A percentile compares a stretch with the other conserved stretches of the same genome.
Evolutionary conservation across 306 rosid species (phyloP).

Genomic region (Prosopis cineraria): DNA sequence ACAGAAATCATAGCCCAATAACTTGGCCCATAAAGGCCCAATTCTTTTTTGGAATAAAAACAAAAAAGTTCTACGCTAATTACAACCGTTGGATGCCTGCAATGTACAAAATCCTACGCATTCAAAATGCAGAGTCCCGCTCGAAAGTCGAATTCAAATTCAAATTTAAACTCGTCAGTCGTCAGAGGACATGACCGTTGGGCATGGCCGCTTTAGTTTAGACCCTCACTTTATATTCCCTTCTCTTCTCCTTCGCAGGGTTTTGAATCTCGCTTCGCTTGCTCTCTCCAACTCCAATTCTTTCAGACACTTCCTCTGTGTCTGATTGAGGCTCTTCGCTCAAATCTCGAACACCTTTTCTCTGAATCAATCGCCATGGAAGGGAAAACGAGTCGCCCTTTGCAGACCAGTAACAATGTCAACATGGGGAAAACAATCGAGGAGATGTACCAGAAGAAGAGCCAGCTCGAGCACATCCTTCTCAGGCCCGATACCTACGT

Average conservation of each 20-base stretch:
- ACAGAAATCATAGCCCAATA: too few species aligned
- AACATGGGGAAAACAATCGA: constrained; percentile 78
- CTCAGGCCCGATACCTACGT: constrained; percentile 96
- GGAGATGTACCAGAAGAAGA: constrained; percentile 86
- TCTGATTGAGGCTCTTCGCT: constrained; percentile 1
- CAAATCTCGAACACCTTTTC: neutral
- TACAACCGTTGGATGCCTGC: constrained; percentile 20
- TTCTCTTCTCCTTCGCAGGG: neutral
- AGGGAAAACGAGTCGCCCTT: constrained; percentile 57
- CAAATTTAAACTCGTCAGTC: constrained; percentile 33
- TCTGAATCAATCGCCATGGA: constrained; percentile 48
- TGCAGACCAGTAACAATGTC: constrained; percentile 63
- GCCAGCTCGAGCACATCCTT: constrained; percentile 94
- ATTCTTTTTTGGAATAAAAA: too few species aligned
- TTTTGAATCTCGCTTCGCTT: neutral
- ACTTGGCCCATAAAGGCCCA: too few species aligned
- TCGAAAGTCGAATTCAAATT: constrained; percentile 29
- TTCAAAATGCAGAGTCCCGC: constrained; percentile 44
- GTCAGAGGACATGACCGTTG: constrained; percentile 42
- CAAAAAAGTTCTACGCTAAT: too few species aligned
- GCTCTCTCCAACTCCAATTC: constrained; percentile 18
- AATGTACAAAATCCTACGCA: constrained; percentile 5
- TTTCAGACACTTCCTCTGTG: constrained; percentile 40
- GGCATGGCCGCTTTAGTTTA: neutral
- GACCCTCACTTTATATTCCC: neutral